Base-by-base conservation (phyloP, 2,329 filamentous ascomycete species). In the Penicillium sp. region DNA sequence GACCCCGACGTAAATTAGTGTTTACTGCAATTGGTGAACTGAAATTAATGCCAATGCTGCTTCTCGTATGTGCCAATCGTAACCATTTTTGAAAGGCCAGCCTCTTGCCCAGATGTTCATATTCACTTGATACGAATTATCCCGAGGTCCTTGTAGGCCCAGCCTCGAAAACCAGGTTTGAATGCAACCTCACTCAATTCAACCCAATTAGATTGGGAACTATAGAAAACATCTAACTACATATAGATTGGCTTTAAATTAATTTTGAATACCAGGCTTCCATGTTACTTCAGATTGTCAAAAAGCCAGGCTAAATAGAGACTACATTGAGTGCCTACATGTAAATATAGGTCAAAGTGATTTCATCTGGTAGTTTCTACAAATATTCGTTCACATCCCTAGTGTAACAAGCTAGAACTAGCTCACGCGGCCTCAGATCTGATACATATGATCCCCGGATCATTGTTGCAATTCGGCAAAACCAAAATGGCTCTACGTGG, bases 391-490 rank as follows among this genome's bases (percentile, higher is more conserved):
- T 69, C 65, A 69, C 50, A 65, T 62, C 45, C 38, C 13, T 52
- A 56, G 33, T 51, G n/a, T 56, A 56, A 56, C 47, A 56, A 25
- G 47, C 54, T 45, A 38, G 21, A 56, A 43, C 47, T 45, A 50
- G 23, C 29, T 50, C 29, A 31, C 29, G 25, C 29, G 4, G 38
- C 54, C 47, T 31, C 31, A 45, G 25, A 45, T 52, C 23, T 43
- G 41, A 67, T 62, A 56, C 54, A 55, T 59, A 62, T 62, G 62
- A 69, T 67, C 60, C 58, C 56, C 61, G 31, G 58, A 64, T 68
- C 63, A 68, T 56, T 58, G 57, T 68, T 68, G 65, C 62, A 67
- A 65, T 67, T 62, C 63, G 62, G 59, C 62, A 62, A 63, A 66
- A 59, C 61, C 51, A 55, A 59, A 60, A 62, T 59, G 61, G 59